phyloP scores from a whole-genome alignment of 495 filamentous ascomycete species.

The Coniosporium apollinis region DNA sequence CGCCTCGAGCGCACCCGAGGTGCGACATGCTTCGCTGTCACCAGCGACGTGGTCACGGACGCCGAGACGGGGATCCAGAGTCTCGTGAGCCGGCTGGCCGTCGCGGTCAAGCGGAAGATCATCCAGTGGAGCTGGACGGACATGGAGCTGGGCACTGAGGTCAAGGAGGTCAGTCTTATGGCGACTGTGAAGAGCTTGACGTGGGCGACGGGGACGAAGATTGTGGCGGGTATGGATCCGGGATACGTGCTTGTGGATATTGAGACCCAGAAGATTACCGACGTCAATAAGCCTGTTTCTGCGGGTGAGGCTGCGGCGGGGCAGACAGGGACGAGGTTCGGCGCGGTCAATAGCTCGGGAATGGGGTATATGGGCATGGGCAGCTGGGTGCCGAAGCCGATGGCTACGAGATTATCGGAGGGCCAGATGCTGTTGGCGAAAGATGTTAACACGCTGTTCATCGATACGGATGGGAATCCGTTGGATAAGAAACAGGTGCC shows the following conservation, averaged over 20 bases:
- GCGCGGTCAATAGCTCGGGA: slow-evolving; percentile 49
- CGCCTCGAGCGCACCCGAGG: slow-evolving; percentile 67
- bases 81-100: slow-evolving; percentile 78
- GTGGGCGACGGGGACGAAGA: slow-evolving; percentile 71
- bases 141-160: slow-evolving; percentile 62
- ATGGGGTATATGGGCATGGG: slow-evolving; percentile 96
- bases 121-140: slow-evolving; percentile 91
- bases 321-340: slow-evolving; percentile 45
- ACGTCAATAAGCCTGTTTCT: slow-evolving; percentile 64
- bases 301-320: slow-evolving; percentile 45
- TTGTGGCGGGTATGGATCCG: slow-evolving; percentile 75
- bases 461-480: slow-evolving; percentile 65
- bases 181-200: slow-evolving; percentile 69
- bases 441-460: slow-evolving; percentile 89
- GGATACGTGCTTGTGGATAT: slow-evolving; percentile 83
- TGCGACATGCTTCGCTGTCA: slow-evolving; percentile 80
- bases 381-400: slow-evolving; percentile 72
- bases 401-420: slow-evolving; percentile 65
- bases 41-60: slow-evolving; percentile 87
- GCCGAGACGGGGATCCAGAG: slow-evolving; percentile 66
- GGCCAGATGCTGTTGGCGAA: slow-evolving; percentile 81
- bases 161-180: slow-evolving; percentile 58
- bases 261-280: slow-evolving; percentile 46
- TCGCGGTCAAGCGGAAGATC: slow-evolving; percentile 80
- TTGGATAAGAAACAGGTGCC: slow-evolving; percentile 76